Evolutionary conservation across 2,329 filamentous ascomycete species (phyloP).

Genomic region (Paramyrothecium roridum): DNA sequence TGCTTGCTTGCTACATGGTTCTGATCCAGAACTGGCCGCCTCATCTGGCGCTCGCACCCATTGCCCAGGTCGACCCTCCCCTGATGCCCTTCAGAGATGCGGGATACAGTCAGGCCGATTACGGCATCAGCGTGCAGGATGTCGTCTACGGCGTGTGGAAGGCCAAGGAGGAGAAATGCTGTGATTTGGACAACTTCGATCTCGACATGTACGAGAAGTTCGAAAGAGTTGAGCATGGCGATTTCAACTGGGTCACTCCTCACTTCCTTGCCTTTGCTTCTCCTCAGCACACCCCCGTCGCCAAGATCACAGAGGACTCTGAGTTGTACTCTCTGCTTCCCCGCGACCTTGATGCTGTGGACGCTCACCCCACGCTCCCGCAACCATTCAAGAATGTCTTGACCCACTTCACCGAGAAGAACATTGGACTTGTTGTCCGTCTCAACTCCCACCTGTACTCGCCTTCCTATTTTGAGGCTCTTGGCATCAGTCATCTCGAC

Average conservation of each 20-base stretch:
- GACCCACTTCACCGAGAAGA: constrained; percentile 79
- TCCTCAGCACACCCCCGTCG: constrained; percentile 76
- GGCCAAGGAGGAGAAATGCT: constrained; percentile 92
- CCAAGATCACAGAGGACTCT: constrained; percentile 68
- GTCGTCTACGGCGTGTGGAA: constrained; percentile 99
- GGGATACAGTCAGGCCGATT: constrained; percentile 97
- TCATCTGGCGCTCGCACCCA: constrained; percentile 89
- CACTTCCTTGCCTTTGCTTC: constrained; percentile 96
- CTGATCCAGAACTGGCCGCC: constrained; percentile 97
- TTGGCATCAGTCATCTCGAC: constrained; percentile 93
- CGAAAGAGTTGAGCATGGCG: constrained; percentile 94
- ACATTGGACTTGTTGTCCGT: constrained; percentile 90
- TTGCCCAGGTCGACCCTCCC: constrained; percentile 93
- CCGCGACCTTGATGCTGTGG: constrained; percentile 69
- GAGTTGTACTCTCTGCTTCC: constrained; percentile 74
- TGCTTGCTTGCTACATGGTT: constrained; percentile 98
- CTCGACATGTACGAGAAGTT: constrained; percentile 96
- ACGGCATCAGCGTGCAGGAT: constrained; percentile 92
- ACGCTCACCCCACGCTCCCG: constrained; percentile 67
- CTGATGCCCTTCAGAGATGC: constrained; percentile 99
- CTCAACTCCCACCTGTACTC: constrained; percentile 96
- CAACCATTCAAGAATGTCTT: constrained; percentile 95
- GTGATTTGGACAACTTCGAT: constrained; percentile 89
- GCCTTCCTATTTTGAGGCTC: constrained; percentile 91
- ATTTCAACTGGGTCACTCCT: constrained; percentile 99